These are phyloP conservation scores for Dendrobium chrysotoxum DNA, from an alignment of 106 monocot species.

Conservation along the genomic window DNA sequence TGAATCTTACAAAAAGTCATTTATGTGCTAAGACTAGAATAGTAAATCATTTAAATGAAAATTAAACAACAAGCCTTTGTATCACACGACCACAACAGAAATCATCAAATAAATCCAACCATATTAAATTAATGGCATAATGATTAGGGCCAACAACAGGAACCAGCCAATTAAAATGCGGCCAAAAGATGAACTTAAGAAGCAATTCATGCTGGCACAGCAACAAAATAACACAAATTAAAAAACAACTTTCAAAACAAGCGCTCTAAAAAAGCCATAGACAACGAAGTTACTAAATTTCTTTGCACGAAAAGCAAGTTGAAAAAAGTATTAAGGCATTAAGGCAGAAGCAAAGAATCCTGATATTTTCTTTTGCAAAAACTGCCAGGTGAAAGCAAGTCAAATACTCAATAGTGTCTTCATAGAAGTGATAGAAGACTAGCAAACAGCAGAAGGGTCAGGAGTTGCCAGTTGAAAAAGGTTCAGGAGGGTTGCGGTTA, in stretches of 20 bases:
- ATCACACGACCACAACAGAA: not conserved
- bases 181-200: not conserved
- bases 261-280: not conserved
- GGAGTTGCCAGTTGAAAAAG: no score
- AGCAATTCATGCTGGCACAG: not conserved
- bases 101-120: not conserved
- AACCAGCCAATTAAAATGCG: not conserved
- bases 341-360: no score
- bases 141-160: not conserved
- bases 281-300: not conserved
- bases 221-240: not conserved
- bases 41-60: constrained; percentile 3
- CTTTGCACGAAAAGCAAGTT: not conserved
- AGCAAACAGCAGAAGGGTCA: no score
- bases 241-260: not conserved
- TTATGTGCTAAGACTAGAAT: not conserved
- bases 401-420: no score
- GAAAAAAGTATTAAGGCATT: no score
- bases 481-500: no score
- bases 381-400: no score
- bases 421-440: no score
- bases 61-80: not conserved
- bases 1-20: not conserved
- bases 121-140: not conserved
- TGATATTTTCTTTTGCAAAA: no score